These are phyloP conservation scores for Brassica nigra DNA, from an alignment of 345 rosid species.

Conservation along the genomic window DNA sequence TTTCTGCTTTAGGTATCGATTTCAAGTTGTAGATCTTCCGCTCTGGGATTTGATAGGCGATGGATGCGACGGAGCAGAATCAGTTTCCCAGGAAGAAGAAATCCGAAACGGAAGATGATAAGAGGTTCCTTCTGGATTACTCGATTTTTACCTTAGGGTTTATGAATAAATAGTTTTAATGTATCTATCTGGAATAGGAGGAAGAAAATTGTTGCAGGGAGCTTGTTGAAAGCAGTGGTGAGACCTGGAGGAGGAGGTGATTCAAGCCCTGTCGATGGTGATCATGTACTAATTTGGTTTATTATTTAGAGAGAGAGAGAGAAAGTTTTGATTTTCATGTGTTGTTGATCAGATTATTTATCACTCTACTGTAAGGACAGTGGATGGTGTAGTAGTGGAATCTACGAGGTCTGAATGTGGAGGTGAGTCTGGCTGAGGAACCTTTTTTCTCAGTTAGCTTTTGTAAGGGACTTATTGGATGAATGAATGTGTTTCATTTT, in stretches of 20 bases:
- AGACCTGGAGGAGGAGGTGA: slow-evolving; percentile 86
- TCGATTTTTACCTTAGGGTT: neutral
- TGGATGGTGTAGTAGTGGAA: slow-evolving; percentile 80
- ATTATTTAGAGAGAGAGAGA: too few relatives aligned
- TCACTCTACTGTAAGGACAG: slow-evolving; percentile 83
- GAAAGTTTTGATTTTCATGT: too few relatives aligned
- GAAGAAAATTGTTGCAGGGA: slow-evolving; percentile 82
- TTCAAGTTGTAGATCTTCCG: slow-evolving; percentile 4
- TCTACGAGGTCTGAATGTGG: slow-evolving; percentile 75
- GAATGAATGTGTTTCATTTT: slow-evolving; percentile 6
- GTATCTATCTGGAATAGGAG: slow-evolving; percentile 50
- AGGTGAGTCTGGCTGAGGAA: slow-evolving; percentile 43
- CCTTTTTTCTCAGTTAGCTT: neutral
- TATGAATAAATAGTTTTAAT: too few relatives aligned
- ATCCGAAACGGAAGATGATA: slow-evolving; percentile 41
- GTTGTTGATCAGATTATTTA: slow-evolving; percentile 56
- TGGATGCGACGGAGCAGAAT: slow-evolving; percentile 33
- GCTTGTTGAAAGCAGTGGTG: slow-evolving; percentile 85
- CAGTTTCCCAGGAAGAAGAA: slow-evolving; percentile 39
- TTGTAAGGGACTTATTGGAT: neutral
- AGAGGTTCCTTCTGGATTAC: slow-evolving; percentile 22
- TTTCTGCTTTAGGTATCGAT: slow-evolving; percentile 23
- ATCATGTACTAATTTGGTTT: slow-evolving; percentile 60
- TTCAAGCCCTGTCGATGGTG: slow-evolving; percentile 77
- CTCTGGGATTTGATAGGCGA: slow-evolving; percentile 21